Evolutionary conservation across 2,329 filamentous ascomycete species (phyloP).

Genomic region (Trichoderma harzianum): DNA sequence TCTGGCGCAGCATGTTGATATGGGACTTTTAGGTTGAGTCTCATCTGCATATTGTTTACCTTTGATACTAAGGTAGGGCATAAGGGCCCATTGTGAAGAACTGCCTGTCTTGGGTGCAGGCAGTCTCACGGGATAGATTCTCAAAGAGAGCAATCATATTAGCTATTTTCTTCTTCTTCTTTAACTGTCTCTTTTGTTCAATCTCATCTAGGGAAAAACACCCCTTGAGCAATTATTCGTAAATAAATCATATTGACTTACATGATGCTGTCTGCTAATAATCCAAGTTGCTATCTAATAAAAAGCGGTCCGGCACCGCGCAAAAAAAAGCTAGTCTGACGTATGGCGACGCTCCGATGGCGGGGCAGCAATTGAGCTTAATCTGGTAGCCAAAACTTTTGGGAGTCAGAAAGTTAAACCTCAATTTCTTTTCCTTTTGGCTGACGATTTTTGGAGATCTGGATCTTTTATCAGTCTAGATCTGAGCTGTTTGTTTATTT

Average conservation of each 20-base stretch:
- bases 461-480: background rate
- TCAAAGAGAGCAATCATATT: background rate
- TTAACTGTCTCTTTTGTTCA: background rate
- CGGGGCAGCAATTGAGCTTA: conserved; percentile 25
- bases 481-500: background rate
- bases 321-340: conserved; percentile 1
- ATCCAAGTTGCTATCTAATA: background rate
- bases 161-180: background rate
- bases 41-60: background rate
- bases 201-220: background rate
- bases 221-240: no score
- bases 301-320: background rate
- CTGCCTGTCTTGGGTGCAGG: background rate
- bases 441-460: background rate
- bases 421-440: background rate
- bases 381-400: conserved; percentile 21
- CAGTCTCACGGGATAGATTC: background rate
- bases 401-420: background rate
- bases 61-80: background rate
- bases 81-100: background rate
- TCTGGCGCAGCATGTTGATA: background rate
- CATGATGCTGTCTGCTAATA: background rate
- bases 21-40: background rate
- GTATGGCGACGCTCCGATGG: conserved; percentile 31
- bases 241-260: background rate